Conservation (phyloP, 2,329 filamentous ascomycete species). For the Trichoderma polysporum region DNA sequence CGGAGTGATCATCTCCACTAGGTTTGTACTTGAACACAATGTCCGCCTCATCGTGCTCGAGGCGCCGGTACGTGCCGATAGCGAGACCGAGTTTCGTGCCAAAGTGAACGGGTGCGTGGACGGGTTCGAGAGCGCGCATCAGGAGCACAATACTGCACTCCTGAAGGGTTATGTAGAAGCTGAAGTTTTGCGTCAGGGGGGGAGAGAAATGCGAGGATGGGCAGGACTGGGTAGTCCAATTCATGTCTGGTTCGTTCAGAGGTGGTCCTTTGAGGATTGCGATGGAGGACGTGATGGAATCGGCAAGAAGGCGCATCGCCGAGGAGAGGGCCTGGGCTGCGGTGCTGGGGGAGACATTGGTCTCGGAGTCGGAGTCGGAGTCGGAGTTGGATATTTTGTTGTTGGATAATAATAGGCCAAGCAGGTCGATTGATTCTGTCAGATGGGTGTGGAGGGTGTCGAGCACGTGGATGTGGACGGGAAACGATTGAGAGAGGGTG, state of each 20-base stretch:
- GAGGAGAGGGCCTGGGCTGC: slow-evolving; percentile 58
- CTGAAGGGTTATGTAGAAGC: slow-evolving; percentile 69
- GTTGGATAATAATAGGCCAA: slow-evolving; percentile 66
- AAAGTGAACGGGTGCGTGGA: slow-evolving; percentile 58
- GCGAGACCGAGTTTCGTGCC: slow-evolving; percentile 68
- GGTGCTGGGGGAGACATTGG: slow-evolving; percentile 54
- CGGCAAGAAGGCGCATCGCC: slow-evolving; percentile 56
- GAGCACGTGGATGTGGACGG: slow-evolving; percentile 66
- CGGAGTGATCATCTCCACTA: slow-evolving; percentile 32
- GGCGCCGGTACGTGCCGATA: slow-evolving; percentile 62
- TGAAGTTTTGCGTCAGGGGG: slow-evolving; percentile 60
- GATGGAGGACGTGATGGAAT: slow-evolving; percentile 53
- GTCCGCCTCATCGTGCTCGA: slow-evolving; percentile 79
- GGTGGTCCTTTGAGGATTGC: slow-evolving; percentile 56
- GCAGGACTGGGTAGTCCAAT: slow-evolving; percentile 47
- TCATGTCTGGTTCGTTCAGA: slow-evolving; percentile 39
- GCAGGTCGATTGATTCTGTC: slow-evolving; percentile 78
- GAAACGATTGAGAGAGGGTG: slow-evolving; percentile 47
- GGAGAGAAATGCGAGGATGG: slow-evolving; percentile 45
- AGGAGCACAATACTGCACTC: slow-evolving; percentile 70
- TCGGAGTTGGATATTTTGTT: neutral
- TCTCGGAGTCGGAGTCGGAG: neutral
- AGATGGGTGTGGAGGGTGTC: slow-evolving; percentile 72
- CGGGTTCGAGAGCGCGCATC: slow-evolving; percentile 68
- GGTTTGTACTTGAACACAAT: slow-evolving; percentile 65